Conservation (phyloP, 1,139 yeast genomes). For the Pichia cactophila region DNA sequence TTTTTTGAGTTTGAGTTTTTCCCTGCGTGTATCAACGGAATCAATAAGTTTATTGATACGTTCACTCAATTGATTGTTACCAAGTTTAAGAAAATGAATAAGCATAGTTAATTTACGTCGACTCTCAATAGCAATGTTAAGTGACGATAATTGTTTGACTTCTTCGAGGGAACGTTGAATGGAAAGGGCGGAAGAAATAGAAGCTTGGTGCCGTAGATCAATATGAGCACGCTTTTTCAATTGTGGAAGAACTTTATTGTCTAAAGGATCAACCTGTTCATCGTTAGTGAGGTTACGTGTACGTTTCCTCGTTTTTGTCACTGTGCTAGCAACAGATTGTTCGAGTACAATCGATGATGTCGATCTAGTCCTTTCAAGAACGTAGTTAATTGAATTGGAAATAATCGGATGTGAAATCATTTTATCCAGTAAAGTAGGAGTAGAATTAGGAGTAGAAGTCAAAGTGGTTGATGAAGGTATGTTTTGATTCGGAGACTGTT, state of each 20-base stretch:
- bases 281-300: background rate
- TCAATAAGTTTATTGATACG: constrained; percentile 27
- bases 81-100: constrained; percentile 29
- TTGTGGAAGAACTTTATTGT: background rate
- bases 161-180: constrained; percentile 26
- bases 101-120: constrained; percentile 29
- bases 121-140: constrained; percentile 29
- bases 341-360: background rate
- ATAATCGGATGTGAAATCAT: constrained; percentile 30
- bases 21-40: constrained; percentile 21
- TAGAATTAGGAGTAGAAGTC: background rate
- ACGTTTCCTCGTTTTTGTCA: background rate
- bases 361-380: constrained; percentile 28
- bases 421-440: constrained; percentile 26
- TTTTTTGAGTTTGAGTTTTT: constrained; percentile 3
- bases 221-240: background rate
- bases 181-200: constrained; percentile 24
- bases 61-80: constrained; percentile 28
- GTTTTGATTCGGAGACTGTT: background rate
- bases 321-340: background rate
- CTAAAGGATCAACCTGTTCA: background rate
- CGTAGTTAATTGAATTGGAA: constrained; percentile 28
- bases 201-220: constrained; percentile 22
- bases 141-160: constrained; percentile 26
- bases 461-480: background rate